Conservation (phyloP, 305 asterid genomes). For the Fraxinus platypoda region DNA sequence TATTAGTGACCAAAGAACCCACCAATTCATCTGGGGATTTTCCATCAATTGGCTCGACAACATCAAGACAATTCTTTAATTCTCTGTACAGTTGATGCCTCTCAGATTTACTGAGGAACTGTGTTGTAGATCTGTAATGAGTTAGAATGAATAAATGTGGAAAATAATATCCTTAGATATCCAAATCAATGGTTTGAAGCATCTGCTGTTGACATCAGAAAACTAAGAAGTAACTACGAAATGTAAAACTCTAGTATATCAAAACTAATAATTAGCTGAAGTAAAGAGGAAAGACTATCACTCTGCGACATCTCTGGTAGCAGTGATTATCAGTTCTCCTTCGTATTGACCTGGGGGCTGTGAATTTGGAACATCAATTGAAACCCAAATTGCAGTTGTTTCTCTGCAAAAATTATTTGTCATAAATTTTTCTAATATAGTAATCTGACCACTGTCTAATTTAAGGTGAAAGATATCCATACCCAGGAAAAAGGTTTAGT, state of each 20-base stretch:
- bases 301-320: conserved; percentile 76
- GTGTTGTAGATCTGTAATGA: conserved; percentile 59
- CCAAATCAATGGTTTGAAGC: conserved; percentile 8
- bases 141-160: conserved; percentile 30
- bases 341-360: conserved; percentile 97
- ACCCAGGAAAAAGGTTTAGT: conserved; percentile 84
- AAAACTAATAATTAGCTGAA: conserved; percentile 34
- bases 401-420: conserved; percentile 52
- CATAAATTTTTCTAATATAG: not conserved
- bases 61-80: conserved; percentile 72
- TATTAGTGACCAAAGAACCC: conserved; percentile 36
- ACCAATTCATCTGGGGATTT: conserved; percentile 76
- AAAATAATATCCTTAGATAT: conserved; percentile 5
- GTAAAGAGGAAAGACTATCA: conserved; percentile 50
- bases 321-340: conserved; percentile 83
- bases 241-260: conserved; percentile 20
- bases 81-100: conserved; percentile 63
- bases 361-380: conserved; percentile 73
- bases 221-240: not conserved
- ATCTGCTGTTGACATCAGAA: conserved; percentile 3
- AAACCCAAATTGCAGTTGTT: conserved; percentile 76
- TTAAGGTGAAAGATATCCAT: conserved; percentile 22
- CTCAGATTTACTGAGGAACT: conserved; percentile 62
- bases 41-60: conserved; percentile 78
- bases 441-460: not conserved